These are phyloP conservation scores for Wickerhamomyces chaumierensis DNA, from an alignment of 805 yeast genomes.

Conservation along the genomic window DNA sequence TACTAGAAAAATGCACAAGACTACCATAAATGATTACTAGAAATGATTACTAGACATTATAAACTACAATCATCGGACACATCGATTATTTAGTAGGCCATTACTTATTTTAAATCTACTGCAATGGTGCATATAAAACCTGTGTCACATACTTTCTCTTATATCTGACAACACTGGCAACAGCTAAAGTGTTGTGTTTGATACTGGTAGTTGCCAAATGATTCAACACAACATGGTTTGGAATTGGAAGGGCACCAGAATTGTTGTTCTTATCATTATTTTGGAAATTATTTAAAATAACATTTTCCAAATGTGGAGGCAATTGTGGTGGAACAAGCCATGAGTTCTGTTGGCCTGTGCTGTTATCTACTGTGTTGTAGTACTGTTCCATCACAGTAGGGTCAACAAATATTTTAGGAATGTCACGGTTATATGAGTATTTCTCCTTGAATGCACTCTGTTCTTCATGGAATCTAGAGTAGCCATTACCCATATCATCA, in stretches of 20 bases:
- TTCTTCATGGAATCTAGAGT: constrained; percentile 63
- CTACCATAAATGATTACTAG: no score
- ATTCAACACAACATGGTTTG: constrained; percentile 88
- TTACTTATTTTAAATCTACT: no score
- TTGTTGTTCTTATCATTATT: constrained; percentile 62
- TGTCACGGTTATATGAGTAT: constrained; percentile 44
- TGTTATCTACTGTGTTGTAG: constrained; percentile 63
- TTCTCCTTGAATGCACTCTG: constrained; percentile 19
- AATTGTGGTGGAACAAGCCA: constrained; percentile 86
- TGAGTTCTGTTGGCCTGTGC: constrained; percentile 46
- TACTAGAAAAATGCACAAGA: no score
- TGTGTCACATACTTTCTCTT: constrained; percentile 85
- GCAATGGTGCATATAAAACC: constrained; percentile 81
- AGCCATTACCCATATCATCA: constrained; percentile 78
- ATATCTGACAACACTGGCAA: constrained; percentile 83
- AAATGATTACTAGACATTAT: no score
- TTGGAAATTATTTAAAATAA: constrained; percentile 68
- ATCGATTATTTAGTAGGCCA: no score
- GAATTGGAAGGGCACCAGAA: constrained; percentile 83
- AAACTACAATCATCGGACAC: no score
- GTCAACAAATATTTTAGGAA: constrained; percentile 77
- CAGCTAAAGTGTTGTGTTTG: constrained; percentile 87
- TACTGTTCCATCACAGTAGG: constrained; percentile 84
- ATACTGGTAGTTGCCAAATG: constrained; percentile 94
- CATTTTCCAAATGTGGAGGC: constrained; percentile 94